Conservation (phyloP, 75 land plant species). For the Isoetes taiwanensis region DNA sequence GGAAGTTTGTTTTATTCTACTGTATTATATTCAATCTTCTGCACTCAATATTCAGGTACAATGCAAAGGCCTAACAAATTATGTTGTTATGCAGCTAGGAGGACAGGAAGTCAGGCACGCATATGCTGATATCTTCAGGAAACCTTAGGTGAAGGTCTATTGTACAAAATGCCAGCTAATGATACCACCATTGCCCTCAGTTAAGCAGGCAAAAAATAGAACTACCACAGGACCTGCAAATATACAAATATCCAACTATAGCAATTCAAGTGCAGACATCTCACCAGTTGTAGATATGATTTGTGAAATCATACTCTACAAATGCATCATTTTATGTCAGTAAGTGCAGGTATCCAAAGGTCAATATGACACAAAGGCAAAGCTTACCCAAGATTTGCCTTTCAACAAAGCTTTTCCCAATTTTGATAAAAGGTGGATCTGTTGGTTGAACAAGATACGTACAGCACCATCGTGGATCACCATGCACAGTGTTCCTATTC, state of each 20-base stretch:
- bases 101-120: no score
- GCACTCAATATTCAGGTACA: no score
- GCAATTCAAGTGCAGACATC: background rate
- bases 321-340: background rate
- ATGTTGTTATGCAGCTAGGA: no score
- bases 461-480: constrained; percentile 83
- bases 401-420: constrained; percentile 70
- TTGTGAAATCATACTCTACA: constrained; percentile 80
- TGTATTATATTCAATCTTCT: no score
- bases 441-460: constrained; percentile 80
- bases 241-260: background rate
- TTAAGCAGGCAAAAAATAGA: background rate
- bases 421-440: constrained; percentile 72
- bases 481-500: constrained; percentile 83
- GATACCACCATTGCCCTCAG: no score
- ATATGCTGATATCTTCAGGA: no score
- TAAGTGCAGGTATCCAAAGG: background rate
- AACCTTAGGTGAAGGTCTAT: no score
- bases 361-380: background rate
- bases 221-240: background rate
- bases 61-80: no score
- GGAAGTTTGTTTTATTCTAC: no score
- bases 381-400: constrained; percentile 69
- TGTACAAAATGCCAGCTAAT: no score
- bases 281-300: constrained; percentile 87